Conservation (phyloP, 768 basidiomycete species). For the Hygrocybe punicea region DNA sequence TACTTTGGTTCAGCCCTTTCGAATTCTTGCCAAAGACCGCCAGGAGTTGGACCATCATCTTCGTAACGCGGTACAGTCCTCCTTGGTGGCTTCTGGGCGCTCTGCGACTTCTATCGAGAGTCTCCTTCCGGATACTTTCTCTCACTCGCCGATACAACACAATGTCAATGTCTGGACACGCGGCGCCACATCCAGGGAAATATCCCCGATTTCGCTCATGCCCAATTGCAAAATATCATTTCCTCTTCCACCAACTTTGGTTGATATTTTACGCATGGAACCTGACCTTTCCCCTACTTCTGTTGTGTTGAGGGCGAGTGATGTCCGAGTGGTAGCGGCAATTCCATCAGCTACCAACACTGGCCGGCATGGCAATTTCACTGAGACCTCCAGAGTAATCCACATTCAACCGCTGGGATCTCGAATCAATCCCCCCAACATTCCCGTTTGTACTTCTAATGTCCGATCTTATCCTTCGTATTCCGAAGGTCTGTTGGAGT, state of each 20-base stretch:
- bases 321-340: neutral
- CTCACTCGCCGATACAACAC: neutral
- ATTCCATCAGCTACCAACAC: neutral
- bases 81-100: too few relatives aligned
- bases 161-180: neutral
- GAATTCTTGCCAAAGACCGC: neutral
- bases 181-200: neutral
- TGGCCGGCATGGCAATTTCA: neutral
- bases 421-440: neutral
- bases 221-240: neutral
- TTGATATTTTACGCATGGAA: neutral
- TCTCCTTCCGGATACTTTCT: too few relatives aligned
- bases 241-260: too few relatives aligned
- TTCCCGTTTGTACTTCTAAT: too few relatives aligned
- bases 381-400: neutral
- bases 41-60: too few relatives aligned
- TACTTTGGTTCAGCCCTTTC: conserved; percentile 34
- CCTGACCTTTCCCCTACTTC: neutral
- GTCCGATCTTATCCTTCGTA: too few relatives aligned
- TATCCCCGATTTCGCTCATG: neutral
- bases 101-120: too few relatives aligned
- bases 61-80: too few relatives aligned
- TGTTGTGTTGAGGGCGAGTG: neutral
- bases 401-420: neutral
- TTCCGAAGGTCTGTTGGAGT: neutral